Evolutionary conservation across 1,139 yeast genomes (phyloP), one percentile per base, ranked within the genome.

Genomic region (Pneumocystis carinii): DNA sequence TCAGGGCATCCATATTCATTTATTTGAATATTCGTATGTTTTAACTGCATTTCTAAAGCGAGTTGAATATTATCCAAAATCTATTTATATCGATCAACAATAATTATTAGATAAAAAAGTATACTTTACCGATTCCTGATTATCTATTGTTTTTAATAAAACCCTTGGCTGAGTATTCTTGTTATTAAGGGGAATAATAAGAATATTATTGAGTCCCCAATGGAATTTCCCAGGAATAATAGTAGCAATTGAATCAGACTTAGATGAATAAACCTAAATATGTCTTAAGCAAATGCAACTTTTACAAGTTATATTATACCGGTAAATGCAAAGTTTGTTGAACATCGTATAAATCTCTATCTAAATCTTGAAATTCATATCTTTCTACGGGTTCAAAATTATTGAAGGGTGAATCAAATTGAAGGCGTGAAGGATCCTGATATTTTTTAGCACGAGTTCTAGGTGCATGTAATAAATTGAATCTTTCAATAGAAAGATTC

Each of bases 1-100:
- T 56, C 27, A 12, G 63, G 63, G 35, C 59, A 39, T 8, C 59
- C 65, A 32, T 24, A 42, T 19, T n/a, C 39, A n/a, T 55, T 59
- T 12, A 48, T 53, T 12, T 27, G 24, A 35, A 63, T 55, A 29
- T 42, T 42, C 19, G 62, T 63, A 36, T 63, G 62, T 41, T 35
- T 27, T 41, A 58, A 32, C 36, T 58, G 65, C n/a, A 27, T 27
- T 38, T 38, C 32, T 41, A 57, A 61, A 14, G 55, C 39, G 17
- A 24, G 27, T 48, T 48, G 15, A 19, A 24, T 48, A 48, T 48
- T 48, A 48, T 48, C 32, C 32, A 24, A 48, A 24, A 29, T 48
- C 55, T 48, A 48, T 24, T 48, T 24, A 24, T 24, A 24, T n/a
- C n/a, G 24, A 48, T 24, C 24, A 48, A 48, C 14, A 32, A 19